These are phyloP conservation scores for Fennellomyces sp. DNA, from an alignment of 371 early-diverging fungal genomes.

Conservation along the genomic window DNA sequence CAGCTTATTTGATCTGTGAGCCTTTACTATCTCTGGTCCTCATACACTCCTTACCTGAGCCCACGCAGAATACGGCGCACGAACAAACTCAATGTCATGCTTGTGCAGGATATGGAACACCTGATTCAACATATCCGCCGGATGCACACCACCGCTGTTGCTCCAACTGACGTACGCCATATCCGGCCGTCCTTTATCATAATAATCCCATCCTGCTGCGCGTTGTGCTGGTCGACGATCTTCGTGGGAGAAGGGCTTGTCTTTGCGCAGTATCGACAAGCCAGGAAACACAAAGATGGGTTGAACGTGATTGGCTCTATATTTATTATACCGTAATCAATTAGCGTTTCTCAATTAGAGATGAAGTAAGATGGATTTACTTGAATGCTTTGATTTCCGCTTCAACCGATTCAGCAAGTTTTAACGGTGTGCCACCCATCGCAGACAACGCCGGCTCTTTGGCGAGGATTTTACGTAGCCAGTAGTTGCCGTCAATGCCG, in stretches of 20 bases:
- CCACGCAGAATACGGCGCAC: constrained; percentile 84
- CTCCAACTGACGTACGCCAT: constrained; percentile 64
- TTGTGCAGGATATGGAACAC: constrained; percentile 74
- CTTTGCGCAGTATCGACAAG: constrained; percentile 71
- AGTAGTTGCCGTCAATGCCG: constrained; percentile 80
- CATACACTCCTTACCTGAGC: constrained; percentile 61
- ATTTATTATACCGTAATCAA: background rate
- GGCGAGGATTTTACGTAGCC: constrained; percentile 69
- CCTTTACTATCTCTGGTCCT: background rate
- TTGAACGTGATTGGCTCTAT: constrained; percentile 61
- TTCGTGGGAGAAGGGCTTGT: constrained; percentile 69
- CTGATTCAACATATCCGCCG: constrained; percentile 66
- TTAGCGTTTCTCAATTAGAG: background rate
- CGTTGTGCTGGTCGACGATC: constrained; percentile 67
- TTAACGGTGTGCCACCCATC: constrained; percentile 76
- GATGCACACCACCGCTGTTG: constrained; percentile 55
- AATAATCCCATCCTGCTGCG: constrained; percentile 74
- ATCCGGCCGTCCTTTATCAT: constrained; percentile 66
- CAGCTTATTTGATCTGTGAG: constrained; percentile 42
- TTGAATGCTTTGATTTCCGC: constrained; percentile 68
- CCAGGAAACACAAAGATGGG: constrained; percentile 84
- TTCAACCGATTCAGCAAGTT: constrained; percentile 62
- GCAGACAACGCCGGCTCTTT: constrained; percentile 65
- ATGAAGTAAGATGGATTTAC: constrained; percentile 26
- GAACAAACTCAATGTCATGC: constrained; percentile 71